Conservation (phyloP, 148 eudicot species). For the Dysphania ambrosioides region DNA sequence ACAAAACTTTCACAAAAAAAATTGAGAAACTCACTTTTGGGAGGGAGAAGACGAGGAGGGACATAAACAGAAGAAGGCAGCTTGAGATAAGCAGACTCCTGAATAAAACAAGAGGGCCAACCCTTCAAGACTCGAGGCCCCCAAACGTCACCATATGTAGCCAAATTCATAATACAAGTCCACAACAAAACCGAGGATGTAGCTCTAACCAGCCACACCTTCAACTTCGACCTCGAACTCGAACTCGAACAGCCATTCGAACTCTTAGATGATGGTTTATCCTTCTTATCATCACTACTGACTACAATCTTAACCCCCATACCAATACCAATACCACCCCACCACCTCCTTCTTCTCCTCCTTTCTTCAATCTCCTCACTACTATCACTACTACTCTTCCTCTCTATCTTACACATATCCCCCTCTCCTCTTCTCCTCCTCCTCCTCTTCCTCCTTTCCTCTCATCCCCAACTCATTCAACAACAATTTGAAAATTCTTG, state of each 20-base stretch:
- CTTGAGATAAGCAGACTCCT: constrained; percentile 43
- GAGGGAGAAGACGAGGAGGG: constrained; percentile 60
- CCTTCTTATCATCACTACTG: constrained; percentile 31
- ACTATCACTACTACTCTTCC: background rate
- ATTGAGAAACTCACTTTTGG: constrained; percentile 72
- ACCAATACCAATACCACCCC: constrained; percentile 35
- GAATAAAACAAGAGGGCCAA: constrained; percentile 70
- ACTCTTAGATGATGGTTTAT: constrained; percentile 24
- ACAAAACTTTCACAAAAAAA: constrained; percentile 2
- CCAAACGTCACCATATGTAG: constrained; percentile 66
- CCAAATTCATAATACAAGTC: constrained; percentile 76
- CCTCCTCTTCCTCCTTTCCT: constrained; percentile 17
- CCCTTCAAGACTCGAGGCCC: constrained; percentile 78
- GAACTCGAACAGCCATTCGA: constrained; percentile 24
- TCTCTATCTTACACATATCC: constrained; percentile 41
- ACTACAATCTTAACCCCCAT: constrained; percentile 53
- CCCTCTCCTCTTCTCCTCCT: too few relatives aligned
- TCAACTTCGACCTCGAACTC: constrained; percentile 55
- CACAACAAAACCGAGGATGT: constrained; percentile 59
- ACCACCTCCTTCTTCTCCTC: constrained; percentile 36
- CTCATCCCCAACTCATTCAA: constrained; percentile 26
- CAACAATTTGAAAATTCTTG: background rate
- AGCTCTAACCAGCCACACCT: constrained; percentile 73
- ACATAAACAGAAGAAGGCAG: constrained; percentile 31
- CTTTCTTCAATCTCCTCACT: constrained; percentile 33